Base-by-base conservation (phyloP, 2,329 filamentous ascomycete genomes). In the Stagonosporopsis rhizophila region DNA sequence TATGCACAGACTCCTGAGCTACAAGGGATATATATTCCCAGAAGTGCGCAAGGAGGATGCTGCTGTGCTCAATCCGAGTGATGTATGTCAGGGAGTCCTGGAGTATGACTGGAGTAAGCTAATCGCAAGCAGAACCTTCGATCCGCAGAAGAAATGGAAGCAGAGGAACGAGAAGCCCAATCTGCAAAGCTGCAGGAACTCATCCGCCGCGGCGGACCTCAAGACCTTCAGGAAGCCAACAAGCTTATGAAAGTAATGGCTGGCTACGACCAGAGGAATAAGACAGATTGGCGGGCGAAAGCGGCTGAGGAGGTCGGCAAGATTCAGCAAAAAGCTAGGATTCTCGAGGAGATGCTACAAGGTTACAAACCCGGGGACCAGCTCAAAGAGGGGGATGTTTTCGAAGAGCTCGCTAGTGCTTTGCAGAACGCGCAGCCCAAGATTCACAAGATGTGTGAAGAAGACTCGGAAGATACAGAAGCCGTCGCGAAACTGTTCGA, bases 171-270 rank as follows among this genome's bases (percentile, higher is more conserved):
- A 54, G 92, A 94, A 67, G 94, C 94, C 2, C 95, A 99, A 73
- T 96, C 92, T 2, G 95, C 95, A n/a, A 99, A 99, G 78, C 83
- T 99, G 17, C 95, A 99, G 74, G 95, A 99, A 78, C 82, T 99
- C 49, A 98, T 99, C 72, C 89, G 95, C 58, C 85, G 95, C 65
- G 95, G 95, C 51, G 89, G 91, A 4, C 95, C 95, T 23, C 90
- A 96, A 62, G 95, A 99, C 75, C 80, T 99, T 56, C 94, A 97
- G 75, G 95, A 99, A 80, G 95, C 95, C 50, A 99, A 98, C 74
- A 89, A 92, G 67, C 83, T 99, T 49, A 99, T 99, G 95, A 99
- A 99, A 79, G 85, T 99, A 65, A 98, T 99, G 95, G 95, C 95
- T 49, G 95, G 95, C 60, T 99, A 91, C 77, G 95, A 99, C 75